Percentiles rank a stretch among this genome's conserved stretches.
These are phyloP conservation scores for Phytophthora kernoviae DNA, from an alignment of 352 stramenopile species.

Conservation along the genomic window DNA sequence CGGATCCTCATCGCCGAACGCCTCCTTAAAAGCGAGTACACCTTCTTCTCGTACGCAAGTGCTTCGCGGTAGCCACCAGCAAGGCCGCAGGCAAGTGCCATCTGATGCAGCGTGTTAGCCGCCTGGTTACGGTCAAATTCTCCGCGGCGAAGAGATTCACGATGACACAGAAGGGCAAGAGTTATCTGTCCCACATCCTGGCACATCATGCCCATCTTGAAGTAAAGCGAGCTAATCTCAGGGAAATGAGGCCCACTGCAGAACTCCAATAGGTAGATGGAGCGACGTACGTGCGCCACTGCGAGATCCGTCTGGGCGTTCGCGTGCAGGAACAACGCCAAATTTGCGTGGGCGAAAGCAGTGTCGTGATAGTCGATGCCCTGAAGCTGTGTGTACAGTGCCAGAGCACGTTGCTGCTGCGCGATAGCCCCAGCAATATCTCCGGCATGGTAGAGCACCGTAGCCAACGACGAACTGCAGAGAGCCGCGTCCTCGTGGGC, in stretches of 20 bases:
- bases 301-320: constrained; percentile 86
- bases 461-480: constrained; percentile 92
- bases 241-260: constrained; percentile 90
- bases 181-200: constrained; percentile 89
- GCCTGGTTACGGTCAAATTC: constrained; percentile 89
- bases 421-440: constrained; percentile 89
- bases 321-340: constrained; percentile 92
- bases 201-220: constrained; percentile 96
- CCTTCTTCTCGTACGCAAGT: constrained; percentile 90
- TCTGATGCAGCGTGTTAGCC: constrained; percentile 88
- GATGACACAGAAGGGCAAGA: constrained; percentile 88
- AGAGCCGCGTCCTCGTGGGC: constrained; percentile 93
- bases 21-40: constrained; percentile 85
- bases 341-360: constrained; percentile 89
- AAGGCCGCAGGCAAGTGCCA: constrained; percentile 82
- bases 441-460: constrained; percentile 92
- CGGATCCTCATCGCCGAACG: constrained; percentile 81
- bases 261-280: constrained; percentile 94
- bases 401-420: constrained; percentile 90
- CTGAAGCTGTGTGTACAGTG: constrained; percentile 91
- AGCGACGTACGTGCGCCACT: constrained; percentile 89
- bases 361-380: constrained; percentile 94
- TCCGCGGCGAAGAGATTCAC: constrained; percentile 85
- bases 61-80: constrained; percentile 85
- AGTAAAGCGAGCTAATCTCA: constrained; percentile 90